Evolutionary conservation across 768 basidiomycete genomes (phyloP), one percentile per base, ranked within the genome.

Genomic region (Termitomyces sp.): DNA sequence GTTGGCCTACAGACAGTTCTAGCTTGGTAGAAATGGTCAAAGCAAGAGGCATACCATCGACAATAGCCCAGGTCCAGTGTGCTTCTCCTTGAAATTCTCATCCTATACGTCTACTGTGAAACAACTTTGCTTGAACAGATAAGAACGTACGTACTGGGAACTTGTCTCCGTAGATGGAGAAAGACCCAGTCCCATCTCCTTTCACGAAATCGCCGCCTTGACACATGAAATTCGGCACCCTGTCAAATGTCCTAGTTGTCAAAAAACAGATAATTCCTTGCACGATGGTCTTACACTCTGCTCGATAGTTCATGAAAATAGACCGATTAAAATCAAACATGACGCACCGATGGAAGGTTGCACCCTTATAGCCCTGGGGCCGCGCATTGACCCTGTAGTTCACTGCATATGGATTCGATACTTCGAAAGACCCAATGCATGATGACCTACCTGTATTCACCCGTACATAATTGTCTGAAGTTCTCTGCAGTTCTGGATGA

Each of bases 151-250:
- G 58, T 44, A 95, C 94, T 0, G 87, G 89, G 66, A 96, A 96
- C 63, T 91, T 93, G 65, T 92, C 89, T 26, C 96, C 96, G 65
- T 97, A 98, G 62, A 99, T 92, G n/a, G 93, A 96, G 72, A 95
- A 94, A 0, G 88, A 85, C 1, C 97, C 97, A 1, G 96, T 98
- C 36, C 97, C 97, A 65, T 99, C 97, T 3, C 86, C 85, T 60
- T 95, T 95, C 63, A 95, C 64, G 62, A 98, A 99, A 68, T 99
- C 97, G 0, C 97, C 97, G 79, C 94, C 94, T 82, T 98, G 95
- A 63, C 93, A 91, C 94, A 99, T 98, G 74, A 98, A 99, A 65
- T 91, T 91, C 6, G 86, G 89, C 22, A 92, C 90, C 16, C 90
- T 92, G 58, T 46, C 46, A 18, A 18, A 48, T 24, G 37, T 29